Percentiles rank a stretch among this genome's conserved stretches.
Conservation (phyloP, 2,329 filamentous ascomycete genomes). For the Spiromastix sp. region DNA sequence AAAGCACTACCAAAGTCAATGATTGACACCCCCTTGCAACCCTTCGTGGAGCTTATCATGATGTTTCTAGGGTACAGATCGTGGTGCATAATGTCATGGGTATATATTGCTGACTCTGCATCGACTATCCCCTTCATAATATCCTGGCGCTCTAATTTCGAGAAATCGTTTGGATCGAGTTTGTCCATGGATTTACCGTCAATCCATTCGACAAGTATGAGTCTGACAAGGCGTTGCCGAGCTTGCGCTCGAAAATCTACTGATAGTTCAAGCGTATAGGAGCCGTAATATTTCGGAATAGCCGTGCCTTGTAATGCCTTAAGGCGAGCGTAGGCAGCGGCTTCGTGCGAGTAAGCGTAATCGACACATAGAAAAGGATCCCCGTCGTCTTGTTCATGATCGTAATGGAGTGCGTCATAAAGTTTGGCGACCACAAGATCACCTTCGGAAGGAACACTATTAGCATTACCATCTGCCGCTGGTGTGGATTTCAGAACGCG, state of each 20-base stretch:
- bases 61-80: slow-evolving; percentile 13
- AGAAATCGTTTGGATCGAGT: slow-evolving; percentile 7
- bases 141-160: slow-evolving; percentile 9
- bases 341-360: slow-evolving; percentile 4
- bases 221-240: slow-evolving; percentile 9
- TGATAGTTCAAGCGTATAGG: slow-evolving; percentile 5
- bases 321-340: slow-evolving; percentile 3
- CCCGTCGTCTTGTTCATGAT: slow-evolving; percentile 5
- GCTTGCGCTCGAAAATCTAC: not conserved
- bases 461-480: not conserved
- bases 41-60: too few relatives aligned
- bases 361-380: slow-evolving; percentile 6
- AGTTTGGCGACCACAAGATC: slow-evolving; percentile 7
- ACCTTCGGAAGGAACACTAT: slow-evolving; percentile 1
- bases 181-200: slow-evolving; percentile 11
- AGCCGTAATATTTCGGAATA: slow-evolving; percentile 7
- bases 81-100: slow-evolving; percentile 8
- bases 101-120: slow-evolving; percentile 11
- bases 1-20: slow-evolving; percentile 17
- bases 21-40: too few relatives aligned
- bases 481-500: not conserved
- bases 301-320: slow-evolving; percentile 3
- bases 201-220: slow-evolving; percentile 17
- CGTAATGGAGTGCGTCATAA: slow-evolving; percentile 6
- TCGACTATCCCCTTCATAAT: slow-evolving; percentile 17